Conservation (phyloP, 2,329 filamentous ascomycete genomes). For the Ophiostoma pallidulum region DNA sequence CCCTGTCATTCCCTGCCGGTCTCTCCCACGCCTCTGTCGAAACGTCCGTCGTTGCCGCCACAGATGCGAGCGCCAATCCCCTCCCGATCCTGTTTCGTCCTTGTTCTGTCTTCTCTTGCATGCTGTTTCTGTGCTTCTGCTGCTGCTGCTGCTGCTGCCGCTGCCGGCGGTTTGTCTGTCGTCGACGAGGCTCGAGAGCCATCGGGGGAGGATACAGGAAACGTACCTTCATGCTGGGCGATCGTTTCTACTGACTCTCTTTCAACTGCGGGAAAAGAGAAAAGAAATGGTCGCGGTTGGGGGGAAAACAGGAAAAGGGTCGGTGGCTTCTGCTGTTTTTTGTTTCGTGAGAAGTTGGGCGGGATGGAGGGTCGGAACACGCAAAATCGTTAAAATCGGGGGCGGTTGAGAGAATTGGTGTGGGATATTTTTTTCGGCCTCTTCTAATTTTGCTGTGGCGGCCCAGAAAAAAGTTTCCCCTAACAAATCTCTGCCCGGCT, state of each 20-base stretch:
- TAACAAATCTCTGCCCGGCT: slow-evolving; percentile 4
- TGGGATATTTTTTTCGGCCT: neutral
- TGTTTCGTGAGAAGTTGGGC: slow-evolving; percentile 6
- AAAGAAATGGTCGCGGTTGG: slow-evolving; percentile 11
- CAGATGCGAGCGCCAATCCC: too few species aligned
- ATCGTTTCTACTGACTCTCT: slow-evolving; percentile 6
- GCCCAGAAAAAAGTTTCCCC: slow-evolving; percentile 15
- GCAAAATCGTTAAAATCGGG: neutral
- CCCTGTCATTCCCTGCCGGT: too few species aligned
- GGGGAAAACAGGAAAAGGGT: slow-evolving; percentile 13
- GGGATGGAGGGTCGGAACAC: neutral
- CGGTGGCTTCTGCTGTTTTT: slow-evolving; percentile 7
- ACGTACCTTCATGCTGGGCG: slow-evolving; percentile 18
- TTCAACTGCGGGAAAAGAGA: slow-evolving; percentile 10
- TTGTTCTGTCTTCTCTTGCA: too few species aligned
- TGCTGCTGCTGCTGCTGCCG: neutral
- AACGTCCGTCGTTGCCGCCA: too few species aligned
- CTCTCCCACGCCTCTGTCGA: too few species aligned
- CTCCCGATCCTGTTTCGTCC: too few species aligned
- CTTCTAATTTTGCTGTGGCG: slow-evolving; percentile 8
- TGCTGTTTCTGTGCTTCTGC: neutral
- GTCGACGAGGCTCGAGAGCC: neutral
- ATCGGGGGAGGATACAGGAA: neutral
- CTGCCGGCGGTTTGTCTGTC: neutral
- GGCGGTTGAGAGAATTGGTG: slow-evolving; percentile 6